Percentiles rank a stretch among this genome's conserved stretches.
These are phyloP conservation scores for Arabis hirsuta DNA, from an alignment of 345 rosid genomes.

Conservation along the genomic window DNA sequence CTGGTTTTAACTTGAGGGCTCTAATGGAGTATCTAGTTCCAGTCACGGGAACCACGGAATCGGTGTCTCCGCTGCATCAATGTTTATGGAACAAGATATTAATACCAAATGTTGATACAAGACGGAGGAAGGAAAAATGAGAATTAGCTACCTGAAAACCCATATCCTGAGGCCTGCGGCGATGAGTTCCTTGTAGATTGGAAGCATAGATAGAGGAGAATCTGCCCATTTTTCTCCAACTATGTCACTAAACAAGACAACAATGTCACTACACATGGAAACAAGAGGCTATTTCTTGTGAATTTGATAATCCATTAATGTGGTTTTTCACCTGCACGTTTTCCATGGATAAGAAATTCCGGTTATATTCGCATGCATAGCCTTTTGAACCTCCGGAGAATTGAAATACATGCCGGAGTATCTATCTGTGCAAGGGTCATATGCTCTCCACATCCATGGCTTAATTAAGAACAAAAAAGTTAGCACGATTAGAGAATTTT, in stretches of 20 bases:
- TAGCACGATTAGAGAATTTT: background rate
- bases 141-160: conserved; percentile 68
- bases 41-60: conserved; percentile 86
- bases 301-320: background rate
- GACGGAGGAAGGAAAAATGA: background rate
- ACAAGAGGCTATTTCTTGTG: background rate
- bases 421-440: conserved; percentile 96
- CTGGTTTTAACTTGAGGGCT: conserved; percentile 73
- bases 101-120: conserved; percentile 1
- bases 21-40: conserved; percentile 90
- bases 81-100: conserved; percentile 10
- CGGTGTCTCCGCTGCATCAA: conserved; percentile 85
- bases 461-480: conserved; percentile 36
- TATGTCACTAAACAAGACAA: conserved; percentile 52
- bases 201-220: conserved; percentile 92
- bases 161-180: conserved; percentile 82
- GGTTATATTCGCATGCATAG: conserved; percentile 89
- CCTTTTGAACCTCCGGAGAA: conserved; percentile 86
- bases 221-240: conserved; percentile 81
- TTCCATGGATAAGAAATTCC: conserved; percentile 75
- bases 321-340: conserved; percentile 68
- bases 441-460: conserved; percentile 99
- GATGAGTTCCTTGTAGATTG: conserved; percentile 83
- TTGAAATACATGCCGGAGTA: conserved; percentile 79
- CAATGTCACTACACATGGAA: background rate